Evolutionary conservation across 129 eudicot genomes (phyloP).

Genomic region (Mikania micrantha): DNA sequence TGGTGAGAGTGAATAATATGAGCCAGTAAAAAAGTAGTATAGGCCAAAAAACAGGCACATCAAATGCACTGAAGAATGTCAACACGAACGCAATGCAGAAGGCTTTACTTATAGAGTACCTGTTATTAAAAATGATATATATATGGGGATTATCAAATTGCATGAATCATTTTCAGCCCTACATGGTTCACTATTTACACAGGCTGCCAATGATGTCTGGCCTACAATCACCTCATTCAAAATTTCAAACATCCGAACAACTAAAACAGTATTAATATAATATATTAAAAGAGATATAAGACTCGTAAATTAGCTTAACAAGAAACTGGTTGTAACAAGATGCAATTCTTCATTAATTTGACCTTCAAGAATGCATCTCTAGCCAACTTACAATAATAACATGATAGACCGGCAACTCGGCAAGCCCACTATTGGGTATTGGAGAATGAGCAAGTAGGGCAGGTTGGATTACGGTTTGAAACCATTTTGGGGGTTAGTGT

Average conservation of each 20-base stretch:
- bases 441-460: not conserved
- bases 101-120: constrained; percentile 91
- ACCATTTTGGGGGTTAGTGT: not conserved
- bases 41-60: constrained; percentile 99
- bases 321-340: not conserved
- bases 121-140: constrained; percentile 18
- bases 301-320: not conserved
- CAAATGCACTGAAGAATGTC: constrained; percentile 84
- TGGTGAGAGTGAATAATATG: constrained; percentile 73
- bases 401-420: not conserved
- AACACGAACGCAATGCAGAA: constrained; percentile 78
- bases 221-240: not conserved
- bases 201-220: not conserved
- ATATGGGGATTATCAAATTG: not conserved
- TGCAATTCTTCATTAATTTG: not conserved
- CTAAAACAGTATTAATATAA: not conserved
- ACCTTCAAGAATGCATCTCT: not conserved
- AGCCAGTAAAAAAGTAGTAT: constrained; percentile 90
- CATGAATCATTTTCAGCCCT: not conserved
- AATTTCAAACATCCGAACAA: not conserved
- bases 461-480: not conserved
- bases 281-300: not conserved
- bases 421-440: not conserved
- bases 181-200: not conserved
- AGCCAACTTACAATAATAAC: not conserved